Evolutionary conservation across 805 yeast genomes (phyloP).

Genomic region (Saccharomycopsis microspora): DNA sequence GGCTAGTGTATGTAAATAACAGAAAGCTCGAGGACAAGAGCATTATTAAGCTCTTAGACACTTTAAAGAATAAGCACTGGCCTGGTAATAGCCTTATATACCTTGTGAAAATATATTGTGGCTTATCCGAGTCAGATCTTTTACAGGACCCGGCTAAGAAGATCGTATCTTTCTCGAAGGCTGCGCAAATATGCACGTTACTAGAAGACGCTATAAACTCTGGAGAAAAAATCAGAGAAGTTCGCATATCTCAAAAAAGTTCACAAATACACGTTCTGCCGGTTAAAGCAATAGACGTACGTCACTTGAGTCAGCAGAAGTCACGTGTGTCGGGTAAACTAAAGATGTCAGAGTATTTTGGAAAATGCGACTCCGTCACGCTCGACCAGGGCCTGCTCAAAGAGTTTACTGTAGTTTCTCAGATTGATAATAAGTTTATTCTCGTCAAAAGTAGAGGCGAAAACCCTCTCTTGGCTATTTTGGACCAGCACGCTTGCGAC

Average conservation of each 20-base stretch:
- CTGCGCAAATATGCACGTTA: background rate
- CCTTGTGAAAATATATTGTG: too few relatives aligned
- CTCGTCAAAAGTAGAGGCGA: slow-evolving; percentile 25
- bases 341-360: slow-evolving; percentile 12
- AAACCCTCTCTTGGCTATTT: slow-evolving; percentile 24
- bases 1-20: slow-evolving; percentile 35
- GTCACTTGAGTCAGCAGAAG: background rate
- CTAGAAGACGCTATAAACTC: background rate
- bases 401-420: slow-evolving; percentile 32
- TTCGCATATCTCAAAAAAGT: too few relatives aligned
- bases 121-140: too few relatives aligned
- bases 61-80: too few relatives aligned
- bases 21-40: slow-evolving; percentile 20
- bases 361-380: slow-evolving; percentile 7
- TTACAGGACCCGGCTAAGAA: background rate
- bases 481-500: slow-evolving; percentile 84
- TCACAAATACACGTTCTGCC: background rate
- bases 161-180: background rate
- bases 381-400: slow-evolving; percentile 19
- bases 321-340: background rate
- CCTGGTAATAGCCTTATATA: too few relatives aligned
- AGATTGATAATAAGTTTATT: slow-evolving; percentile 56
- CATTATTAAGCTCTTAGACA: slow-evolving; percentile 7
- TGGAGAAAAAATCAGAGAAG: background rate
- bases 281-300: background rate